Percentiles rank a stretch among this genome's conserved stretches.
These are phyloP conservation scores for Colletotrichum liaoningense DNA, from an alignment of 2,329 filamentous ascomycete species.

Conservation along the genomic window DNA sequence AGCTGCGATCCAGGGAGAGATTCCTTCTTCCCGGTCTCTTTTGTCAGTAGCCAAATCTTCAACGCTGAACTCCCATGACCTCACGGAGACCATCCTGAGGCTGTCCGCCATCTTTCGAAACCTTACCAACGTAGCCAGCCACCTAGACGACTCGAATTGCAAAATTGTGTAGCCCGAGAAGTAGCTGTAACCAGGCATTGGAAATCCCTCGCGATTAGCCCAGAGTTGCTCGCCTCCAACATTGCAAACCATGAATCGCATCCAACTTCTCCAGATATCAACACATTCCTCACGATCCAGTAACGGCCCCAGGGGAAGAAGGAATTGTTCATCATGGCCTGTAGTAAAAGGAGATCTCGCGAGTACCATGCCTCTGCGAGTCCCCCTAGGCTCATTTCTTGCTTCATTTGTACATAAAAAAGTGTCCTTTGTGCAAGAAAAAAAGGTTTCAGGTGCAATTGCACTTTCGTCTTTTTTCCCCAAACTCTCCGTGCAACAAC, in stretches of 20 bases:
- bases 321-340: background rate
- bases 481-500: background rate
- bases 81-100: background rate
- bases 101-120: background rate
- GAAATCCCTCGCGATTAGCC: background rate
- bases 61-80: background rate
- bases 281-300: background rate
- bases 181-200: background rate
- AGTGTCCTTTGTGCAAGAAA: constrained; percentile 10
- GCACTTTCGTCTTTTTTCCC: background rate
- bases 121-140: background rate
- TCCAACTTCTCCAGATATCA: background rate
- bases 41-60: background rate
- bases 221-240: background rate
- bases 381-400: background rate
- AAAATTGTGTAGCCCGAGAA: background rate
- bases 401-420: constrained; percentile 30
- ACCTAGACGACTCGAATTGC: background rate
- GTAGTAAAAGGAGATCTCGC: background rate
- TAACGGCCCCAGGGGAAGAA: background rate
- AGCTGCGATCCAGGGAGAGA: too few relatives aligned
- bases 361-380: constrained; percentile 22
- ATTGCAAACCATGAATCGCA: background rate
- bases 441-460: background rate
- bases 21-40: background rate